phyloP scores from a whole-genome alignment of 495 filamentous ascomycete species.

The Xylona heveae region DNA sequence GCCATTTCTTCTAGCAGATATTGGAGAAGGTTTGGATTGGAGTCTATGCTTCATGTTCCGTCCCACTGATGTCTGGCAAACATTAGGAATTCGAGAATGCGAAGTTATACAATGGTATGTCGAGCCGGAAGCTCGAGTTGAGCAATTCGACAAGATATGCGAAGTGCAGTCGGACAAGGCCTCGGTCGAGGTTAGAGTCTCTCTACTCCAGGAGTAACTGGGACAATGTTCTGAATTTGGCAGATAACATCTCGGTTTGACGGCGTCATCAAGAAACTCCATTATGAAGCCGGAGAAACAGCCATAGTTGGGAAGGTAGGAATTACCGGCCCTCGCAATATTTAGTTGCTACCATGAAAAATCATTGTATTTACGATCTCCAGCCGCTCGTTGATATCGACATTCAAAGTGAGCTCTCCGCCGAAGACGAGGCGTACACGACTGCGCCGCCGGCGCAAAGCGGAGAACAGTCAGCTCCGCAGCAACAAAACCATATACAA shows the following conservation, averaged over 20 bases:
- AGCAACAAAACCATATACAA: no score
- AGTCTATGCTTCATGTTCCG: not conserved
- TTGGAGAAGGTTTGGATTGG: constrained; percentile 60
- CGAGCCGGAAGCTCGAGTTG: constrained; percentile 81
- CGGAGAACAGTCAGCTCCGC: constrained; percentile 1
- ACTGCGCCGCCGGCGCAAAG: constrained; percentile 9
- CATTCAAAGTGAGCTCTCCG: constrained; percentile 29
- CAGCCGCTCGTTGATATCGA: constrained; percentile 62
- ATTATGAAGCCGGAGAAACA: constrained; percentile 92
- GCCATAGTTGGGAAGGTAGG: constrained; percentile 59
- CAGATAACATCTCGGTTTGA: constrained; percentile 87
- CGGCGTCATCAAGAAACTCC: constrained; percentile 86
- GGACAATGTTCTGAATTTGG: constrained; percentile 6
- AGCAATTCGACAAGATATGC: constrained; percentile 94
- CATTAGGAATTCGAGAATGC: constrained; percentile 79
- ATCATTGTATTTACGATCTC: not conserved
- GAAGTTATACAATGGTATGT: constrained; percentile 99
- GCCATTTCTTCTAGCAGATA: constrained; percentile 84
- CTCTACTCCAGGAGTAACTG: not conserved
- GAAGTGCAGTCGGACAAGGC: constrained; percentile 98
- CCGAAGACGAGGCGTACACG: constrained; percentile 18
- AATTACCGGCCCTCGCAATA: not conserved
- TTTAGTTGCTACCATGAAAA: not conserved
- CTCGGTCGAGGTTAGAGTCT: constrained; percentile 56
- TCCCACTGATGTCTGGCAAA: constrained; percentile 3